Percentiles rank a stretch among this genome's conserved stretches.
Evolutionary conservation across 306 rosid genomes (phyloP).

Genomic region (Sesbania bispinosa): DNA sequence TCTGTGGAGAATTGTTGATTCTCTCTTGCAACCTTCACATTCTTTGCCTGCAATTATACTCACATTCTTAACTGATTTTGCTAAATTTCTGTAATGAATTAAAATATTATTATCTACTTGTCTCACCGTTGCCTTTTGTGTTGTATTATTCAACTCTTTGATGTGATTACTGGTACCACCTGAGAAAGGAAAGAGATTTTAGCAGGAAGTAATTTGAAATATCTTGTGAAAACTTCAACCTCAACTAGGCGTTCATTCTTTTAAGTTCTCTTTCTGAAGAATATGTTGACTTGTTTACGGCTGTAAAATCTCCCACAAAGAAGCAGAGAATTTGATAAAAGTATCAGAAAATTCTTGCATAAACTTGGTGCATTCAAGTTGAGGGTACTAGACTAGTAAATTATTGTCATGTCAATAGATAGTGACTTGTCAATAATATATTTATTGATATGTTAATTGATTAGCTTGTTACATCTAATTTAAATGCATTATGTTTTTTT

Average conservation of each 20-base stretch:
- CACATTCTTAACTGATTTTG: constrained; percentile 15
- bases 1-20: constrained; percentile 62
- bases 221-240: neutral
- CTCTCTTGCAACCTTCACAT: constrained; percentile 46
- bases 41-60: constrained; percentile 50
- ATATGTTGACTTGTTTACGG: neutral
- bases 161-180: constrained; percentile 39
- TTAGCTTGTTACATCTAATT: neutral
- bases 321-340: neutral
- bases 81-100: neutral
- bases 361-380: neutral
- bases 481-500: neutral
- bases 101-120: neutral
- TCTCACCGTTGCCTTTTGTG: constrained; percentile 50
- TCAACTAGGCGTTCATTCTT: neutral
- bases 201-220: neutral
- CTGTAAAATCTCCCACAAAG: neutral
- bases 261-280: neutral
- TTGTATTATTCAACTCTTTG: constrained; percentile 30
- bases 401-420: too few relatives aligned
- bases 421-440: too few relatives aligned
- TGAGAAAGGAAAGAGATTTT: constrained; percentile 23
- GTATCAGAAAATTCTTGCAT: neutral
- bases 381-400: neutral
- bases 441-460: too few relatives aligned